phyloP scores from a whole-genome alignment of 768 basidiomycete genomes.

The Tulasnella sp. region DNA sequence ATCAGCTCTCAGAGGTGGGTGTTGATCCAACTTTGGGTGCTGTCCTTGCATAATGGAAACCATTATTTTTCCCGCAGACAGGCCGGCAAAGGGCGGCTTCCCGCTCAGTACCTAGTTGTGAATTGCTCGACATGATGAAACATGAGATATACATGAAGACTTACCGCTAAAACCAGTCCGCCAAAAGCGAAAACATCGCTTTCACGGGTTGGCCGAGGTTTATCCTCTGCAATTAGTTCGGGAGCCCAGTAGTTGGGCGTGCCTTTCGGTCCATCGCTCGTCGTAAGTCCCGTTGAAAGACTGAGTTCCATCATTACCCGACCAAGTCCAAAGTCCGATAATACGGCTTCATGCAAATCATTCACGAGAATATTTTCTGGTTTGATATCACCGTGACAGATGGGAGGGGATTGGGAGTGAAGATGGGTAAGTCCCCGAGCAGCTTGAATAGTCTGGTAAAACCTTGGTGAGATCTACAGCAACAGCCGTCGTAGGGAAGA shows the following conservation, averaged over 20 bases:
- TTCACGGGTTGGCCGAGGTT: not conserved
- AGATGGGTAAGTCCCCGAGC: not conserved
- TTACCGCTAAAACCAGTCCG: not conserved
- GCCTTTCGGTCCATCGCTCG: not conserved
- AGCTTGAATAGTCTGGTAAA: not conserved
- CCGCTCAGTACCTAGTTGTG: not conserved
- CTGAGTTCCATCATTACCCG: not conserved
- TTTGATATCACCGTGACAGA: not conserved
- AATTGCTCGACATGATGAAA: too few species aligned
- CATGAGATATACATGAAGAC: not conserved
- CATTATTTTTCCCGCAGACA: not conserved
- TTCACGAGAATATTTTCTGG: not conserved
- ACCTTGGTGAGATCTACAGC: not conserved
- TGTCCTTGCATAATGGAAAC: not conserved
- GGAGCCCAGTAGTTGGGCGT: conserved; percentile 2
- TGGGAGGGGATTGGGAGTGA: not conserved
- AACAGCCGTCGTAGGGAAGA: not conserved
- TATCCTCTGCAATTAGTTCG: not conserved
- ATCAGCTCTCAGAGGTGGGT: not conserved
- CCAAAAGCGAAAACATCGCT: conserved; percentile 19
- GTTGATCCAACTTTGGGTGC: not conserved
- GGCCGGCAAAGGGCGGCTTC: not conserved
- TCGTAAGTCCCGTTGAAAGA: not conserved
- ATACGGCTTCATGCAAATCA: not conserved
- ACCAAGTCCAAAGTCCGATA: not conserved